Evolutionary conservation across 2,329 filamentous ascomycete species (phyloP), one percentile per base, ranked within the genome.

Genomic region (Metarhizium rileyi): DNA sequence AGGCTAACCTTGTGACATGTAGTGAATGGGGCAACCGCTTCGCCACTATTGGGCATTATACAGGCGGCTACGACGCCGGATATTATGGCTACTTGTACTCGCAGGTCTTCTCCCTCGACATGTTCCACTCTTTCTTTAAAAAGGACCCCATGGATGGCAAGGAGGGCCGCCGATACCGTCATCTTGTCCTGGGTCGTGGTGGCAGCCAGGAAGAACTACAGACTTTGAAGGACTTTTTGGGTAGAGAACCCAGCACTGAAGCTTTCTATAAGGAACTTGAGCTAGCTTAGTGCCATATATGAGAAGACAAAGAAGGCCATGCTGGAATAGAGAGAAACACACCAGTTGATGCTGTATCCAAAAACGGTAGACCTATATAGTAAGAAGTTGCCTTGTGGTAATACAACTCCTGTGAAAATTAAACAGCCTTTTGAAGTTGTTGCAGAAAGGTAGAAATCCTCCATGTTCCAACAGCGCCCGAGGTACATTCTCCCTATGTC

Each of bases 51-150:
- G 86, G 87, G 16, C 87, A 93, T 66, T 73, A 91, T 55, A 87
- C 91, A 52, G 86, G 86, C 48, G 87, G 87, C 2, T 93, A 93
- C 61, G 87, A 91, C 65, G 87, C 87, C 27, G 86, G 87, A 41
- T 91, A 91, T 70, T 93, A 93, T 65, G 81, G 81, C 58, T 86
- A 85, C 62, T 69, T 85, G 30, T 84, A 79, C 55, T 88, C 84
- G 1, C 79, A 88, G 64, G 88, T 93, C 18, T 93, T 90, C 69
- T 87, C 83, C 22, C 78, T 84, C 25, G 87, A 94, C 66, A 91
- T 94, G 86, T 94, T 91, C 73, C 82, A 87, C 68, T 78, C 78
- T 0, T 83, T 86, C 44, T 93, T 93, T 70, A 83, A 84, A 70
- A 73, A 78, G 57, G 75, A 90, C 63, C 87, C 87, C 0, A 90